These are phyloP conservation scores for Xylariaceae sp. DNA, from an alignment of 2,329 filamentous ascomycete species.

Conservation along the genomic window DNA sequence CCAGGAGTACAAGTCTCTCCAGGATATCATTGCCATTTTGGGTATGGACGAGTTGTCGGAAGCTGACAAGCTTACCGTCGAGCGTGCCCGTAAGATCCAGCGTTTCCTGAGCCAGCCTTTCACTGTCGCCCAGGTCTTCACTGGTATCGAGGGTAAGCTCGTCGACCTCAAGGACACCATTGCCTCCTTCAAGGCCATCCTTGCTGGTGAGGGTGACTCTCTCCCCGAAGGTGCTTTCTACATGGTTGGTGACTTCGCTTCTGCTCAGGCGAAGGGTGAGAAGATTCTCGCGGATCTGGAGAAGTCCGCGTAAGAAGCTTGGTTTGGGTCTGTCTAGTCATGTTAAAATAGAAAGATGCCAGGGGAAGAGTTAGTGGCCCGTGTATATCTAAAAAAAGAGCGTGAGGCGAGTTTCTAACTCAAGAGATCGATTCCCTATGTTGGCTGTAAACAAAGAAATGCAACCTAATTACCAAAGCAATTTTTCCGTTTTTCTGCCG, in stretches of 20 bases:
- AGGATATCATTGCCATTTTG: conserved; percentile 99
- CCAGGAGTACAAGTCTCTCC: conserved; percentile 99
- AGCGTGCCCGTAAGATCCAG: conserved; percentile 99
- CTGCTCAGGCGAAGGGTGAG: conserved; percentile 93
- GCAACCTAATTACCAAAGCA: conserved; percentile 26
- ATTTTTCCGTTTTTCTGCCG: background rate
- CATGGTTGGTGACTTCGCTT: conserved; percentile 96
- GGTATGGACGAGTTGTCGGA: conserved; percentile 99
- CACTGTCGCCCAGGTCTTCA: conserved; percentile 80
- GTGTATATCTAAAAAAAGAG: conserved; percentile 54
- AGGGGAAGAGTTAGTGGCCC: conserved; percentile 37
- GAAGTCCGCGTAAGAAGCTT: conserved; percentile 43
- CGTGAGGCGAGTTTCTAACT: conserved; percentile 47
- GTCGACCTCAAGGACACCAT: conserved; percentile 99
- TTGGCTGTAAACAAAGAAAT: conserved; percentile 57
- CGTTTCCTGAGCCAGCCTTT: conserved; percentile 99
- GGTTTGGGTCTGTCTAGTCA: conserved; percentile 24
- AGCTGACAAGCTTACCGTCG: conserved; percentile 98
- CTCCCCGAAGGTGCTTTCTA: conserved; percentile 92
- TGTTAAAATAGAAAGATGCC: conserved; percentile 32
- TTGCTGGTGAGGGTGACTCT: conserved; percentile 90
- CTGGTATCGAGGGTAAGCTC: conserved; percentile 89
- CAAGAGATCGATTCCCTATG: conserved; percentile 50
- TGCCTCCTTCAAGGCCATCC: conserved; percentile 92
- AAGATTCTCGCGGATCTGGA: conserved; percentile 98